Evolutionary conservation across 1,284 basidiomycete species (phyloP).

Genomic region (Vanrija humicola): DNA sequence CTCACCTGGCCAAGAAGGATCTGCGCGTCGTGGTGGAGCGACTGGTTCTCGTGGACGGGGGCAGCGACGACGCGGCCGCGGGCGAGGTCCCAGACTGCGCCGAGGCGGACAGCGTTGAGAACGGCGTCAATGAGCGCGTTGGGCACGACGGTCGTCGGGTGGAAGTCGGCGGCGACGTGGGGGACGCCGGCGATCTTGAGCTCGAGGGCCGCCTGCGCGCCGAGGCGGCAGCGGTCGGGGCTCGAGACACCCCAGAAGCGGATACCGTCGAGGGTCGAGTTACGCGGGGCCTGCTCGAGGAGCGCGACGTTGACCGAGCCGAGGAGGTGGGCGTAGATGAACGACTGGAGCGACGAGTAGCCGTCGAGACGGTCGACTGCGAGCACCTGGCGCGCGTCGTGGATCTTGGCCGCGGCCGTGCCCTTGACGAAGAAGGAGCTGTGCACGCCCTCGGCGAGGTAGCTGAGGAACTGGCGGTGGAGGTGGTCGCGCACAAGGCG

Average conservation of each 20-base stretch:
- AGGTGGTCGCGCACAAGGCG: conserved; percentile 18
- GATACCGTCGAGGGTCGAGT: conserved; percentile 7
- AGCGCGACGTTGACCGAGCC: conserved; percentile 12
- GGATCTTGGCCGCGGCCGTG: conserved; percentile 4
- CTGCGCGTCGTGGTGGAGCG: conserved; percentile 15
- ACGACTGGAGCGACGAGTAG: conserved; percentile 13
- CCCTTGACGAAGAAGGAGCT: conserved; percentile 5
- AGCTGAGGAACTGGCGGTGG: conserved; percentile 15
- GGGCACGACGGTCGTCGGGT: conserved; percentile 16
- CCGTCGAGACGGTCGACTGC: conserved; percentile 14
- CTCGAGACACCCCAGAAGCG: conserved; percentile 12
- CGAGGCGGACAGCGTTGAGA: conserved; percentile 7
- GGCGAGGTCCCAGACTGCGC: conserved; percentile 3
- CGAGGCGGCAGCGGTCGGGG: conserved; percentile 1
- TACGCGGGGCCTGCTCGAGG: conserved; percentile 14
- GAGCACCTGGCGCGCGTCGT: conserved; percentile 7
- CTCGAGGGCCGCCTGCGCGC: conserved; percentile 3
- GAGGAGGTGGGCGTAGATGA: conserved; percentile 13
- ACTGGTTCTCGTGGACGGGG: conserved; percentile 1
- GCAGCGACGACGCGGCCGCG: conserved; percentile 10
- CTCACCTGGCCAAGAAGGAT: conserved; percentile 14
- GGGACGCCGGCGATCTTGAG: conserved; percentile 8
- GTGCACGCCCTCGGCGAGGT: conserved; percentile 17
- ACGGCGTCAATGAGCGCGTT: conserved; percentile 15
- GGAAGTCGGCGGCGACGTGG: conserved; percentile 14